Conservation (phyloP, 805 yeast genomes). For the Grigorovia yakushimaensis region DNA sequence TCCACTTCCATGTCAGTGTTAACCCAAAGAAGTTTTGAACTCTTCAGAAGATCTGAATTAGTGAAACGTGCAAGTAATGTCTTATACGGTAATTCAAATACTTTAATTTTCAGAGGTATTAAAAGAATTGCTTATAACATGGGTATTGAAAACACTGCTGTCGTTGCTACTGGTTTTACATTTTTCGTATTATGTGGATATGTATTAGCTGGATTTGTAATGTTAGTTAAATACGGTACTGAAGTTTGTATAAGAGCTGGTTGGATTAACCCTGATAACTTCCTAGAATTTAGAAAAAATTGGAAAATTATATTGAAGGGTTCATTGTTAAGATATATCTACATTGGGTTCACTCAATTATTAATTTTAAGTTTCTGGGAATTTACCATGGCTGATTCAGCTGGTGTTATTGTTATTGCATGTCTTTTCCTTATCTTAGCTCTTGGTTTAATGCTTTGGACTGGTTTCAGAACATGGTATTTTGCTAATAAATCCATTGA, state of each 20-base stretch:
- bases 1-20: slow-evolving; percentile 57
- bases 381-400: slow-evolving; percentile 69
- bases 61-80: slow-evolving; percentile 33
- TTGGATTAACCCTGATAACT: slow-evolving; percentile 40
- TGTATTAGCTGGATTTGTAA: slow-evolving; percentile 53
- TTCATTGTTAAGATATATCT: slow-evolving; percentile 63
- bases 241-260: slow-evolving; percentile 39
- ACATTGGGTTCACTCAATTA: slow-evolving; percentile 78
- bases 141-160: slow-evolving; percentile 69
- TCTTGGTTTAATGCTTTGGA: slow-evolving; percentile 50
- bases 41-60: slow-evolving; percentile 14
- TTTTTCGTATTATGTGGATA: slow-evolving; percentile 75
- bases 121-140: slow-evolving; percentile 72
- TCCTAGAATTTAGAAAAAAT: slow-evolving; percentile 40
- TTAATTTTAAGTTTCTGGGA: slow-evolving; percentile 79
- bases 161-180: slow-evolving; percentile 80
- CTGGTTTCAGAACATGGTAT: slow-evolving; percentile 51
- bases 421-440: slow-evolving; percentile 57
- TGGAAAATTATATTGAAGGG: slow-evolving; percentile 66
- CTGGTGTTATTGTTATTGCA: slow-evolving; percentile 79
- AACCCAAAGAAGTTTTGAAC: slow-evolving; percentile 45
- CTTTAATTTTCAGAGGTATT: slow-evolving; percentile 76
- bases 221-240: slow-evolving; percentile 43
- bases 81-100: slow-evolving; percentile 43
- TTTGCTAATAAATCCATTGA: slow-evolving; percentile 55